Evolutionary conservation across 2,329 filamentous ascomycete genomes (phyloP).

Genomic region (Xylariaceae sp.): DNA sequence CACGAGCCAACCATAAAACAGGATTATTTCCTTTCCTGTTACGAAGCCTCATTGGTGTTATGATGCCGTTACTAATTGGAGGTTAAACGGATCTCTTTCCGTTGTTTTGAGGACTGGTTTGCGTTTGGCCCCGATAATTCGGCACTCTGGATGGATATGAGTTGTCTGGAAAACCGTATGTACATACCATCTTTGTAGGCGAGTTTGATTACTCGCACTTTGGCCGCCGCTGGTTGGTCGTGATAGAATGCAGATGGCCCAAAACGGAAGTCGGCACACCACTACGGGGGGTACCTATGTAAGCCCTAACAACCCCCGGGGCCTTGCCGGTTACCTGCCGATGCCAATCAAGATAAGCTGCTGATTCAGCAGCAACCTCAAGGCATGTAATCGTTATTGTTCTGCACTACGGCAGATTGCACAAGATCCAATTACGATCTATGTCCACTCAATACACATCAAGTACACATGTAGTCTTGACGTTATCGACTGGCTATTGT

Average conservation of each 20-base stretch:
- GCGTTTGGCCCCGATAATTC: neutral
- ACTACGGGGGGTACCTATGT: constrained; percentile 21
- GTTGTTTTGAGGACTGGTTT: neutral
- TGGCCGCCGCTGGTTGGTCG: constrained; percentile 31
- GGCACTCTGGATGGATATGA: neutral
- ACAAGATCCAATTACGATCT: neutral
- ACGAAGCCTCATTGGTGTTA: neutral
- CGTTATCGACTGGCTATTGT: neutral
- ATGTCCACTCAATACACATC: neutral
- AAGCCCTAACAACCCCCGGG: neutral
- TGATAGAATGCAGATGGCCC: constrained; percentile 29
- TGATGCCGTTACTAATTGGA: neutral
- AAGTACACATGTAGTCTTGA: neutral
- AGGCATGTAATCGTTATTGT: neutral
- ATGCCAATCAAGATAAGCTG: neutral
- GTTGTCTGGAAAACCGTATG: too few relatives aligned
- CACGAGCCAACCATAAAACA: neutral
- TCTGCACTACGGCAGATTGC: neutral
- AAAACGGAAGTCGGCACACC: constrained; percentile 30
- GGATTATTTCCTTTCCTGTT: neutral
- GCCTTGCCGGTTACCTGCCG: neutral
- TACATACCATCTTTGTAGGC: constrained; percentile 6
- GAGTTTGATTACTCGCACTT: constrained; percentile 19
- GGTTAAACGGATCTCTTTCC: neutral
- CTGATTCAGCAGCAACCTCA: neutral